Evolutionary conservation across 2,329 filamentous ascomycete species (phyloP), one percentile per base, ranked within the genome.

Genomic region (Didymella keratinophila): DNA sequence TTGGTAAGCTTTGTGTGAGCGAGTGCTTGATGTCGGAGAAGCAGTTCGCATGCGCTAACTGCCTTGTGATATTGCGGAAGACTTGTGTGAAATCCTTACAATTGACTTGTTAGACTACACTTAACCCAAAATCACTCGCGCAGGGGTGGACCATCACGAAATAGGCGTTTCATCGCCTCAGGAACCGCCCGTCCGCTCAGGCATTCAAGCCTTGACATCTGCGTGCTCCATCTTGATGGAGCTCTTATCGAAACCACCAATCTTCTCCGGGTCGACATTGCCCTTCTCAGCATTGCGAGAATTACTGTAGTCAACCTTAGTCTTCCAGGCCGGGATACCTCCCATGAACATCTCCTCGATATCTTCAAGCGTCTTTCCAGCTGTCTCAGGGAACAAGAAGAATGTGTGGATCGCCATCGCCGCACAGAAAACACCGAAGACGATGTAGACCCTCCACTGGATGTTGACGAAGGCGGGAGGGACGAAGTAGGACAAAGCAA

Each of bases 361-460:
- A 71, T 93, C 89, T 71, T 93, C 90, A 1, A 93, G 84, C 0
- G 89, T 89, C 76, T 87, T 90, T 12, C 89, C 89, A 37, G 87
- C 85, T 0, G 89, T 92, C 76, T 92, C 85, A 0, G 88, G 89
- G 65, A 86, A 87, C 16, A 82, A 18, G 63, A 93, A 81, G 72
- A 86, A 85, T 70, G 90, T 87, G 72, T 92, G 89, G 50, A 92
- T 72, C 39, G 87, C 87, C 68, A 90, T 89, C 6, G 82, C 81
- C 1, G 82, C 82, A 71, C 89, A 90, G 80, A 92, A 92, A 16
- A 87, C 83, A 12, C 84, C 91, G 70, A 94, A 94, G 63, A 94
- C 82, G 75, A 93, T 85, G 76, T 93, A 93, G 62, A 87, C 87
- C 67, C 84, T 72, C 79, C 83, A 86, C 53, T 77, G 69, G 63